phyloP scores from a whole-genome alignment of 2,329 filamentous ascomycete genomes.

The Bipolaris oryzae region DNA sequence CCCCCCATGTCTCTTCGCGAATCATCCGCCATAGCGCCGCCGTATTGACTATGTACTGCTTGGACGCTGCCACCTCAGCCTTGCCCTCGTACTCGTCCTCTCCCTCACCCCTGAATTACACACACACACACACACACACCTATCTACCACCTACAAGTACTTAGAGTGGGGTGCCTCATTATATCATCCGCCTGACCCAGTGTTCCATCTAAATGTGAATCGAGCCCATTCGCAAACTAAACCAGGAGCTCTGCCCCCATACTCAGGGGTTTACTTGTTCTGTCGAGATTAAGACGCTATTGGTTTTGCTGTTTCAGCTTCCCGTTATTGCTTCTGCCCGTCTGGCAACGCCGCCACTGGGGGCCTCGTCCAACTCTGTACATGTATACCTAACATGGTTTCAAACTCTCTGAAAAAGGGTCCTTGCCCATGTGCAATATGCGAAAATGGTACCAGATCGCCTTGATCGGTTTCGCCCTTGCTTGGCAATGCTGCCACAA shows the following conservation, averaged over 20 bases:
- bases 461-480: not conserved
- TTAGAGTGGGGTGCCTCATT: not conserved
- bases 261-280: conserved; percentile 7
- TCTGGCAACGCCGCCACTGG: not conserved
- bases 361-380: too few species aligned
- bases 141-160: not conserved
- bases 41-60: not conserved
- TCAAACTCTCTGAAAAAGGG: conserved; percentile 8
- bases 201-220: not conserved
- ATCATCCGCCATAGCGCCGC: conserved; percentile 7
- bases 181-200: not conserved
- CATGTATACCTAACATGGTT: conserved; percentile 2
- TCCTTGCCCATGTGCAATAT: conserved; percentile 8
- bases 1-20: not conserved
- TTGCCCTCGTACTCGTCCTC: not conserved
- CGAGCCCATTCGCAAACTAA: conserved; percentile 2
- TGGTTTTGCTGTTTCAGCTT: conserved; percentile 11
- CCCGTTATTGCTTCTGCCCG: conserved; percentile 8
- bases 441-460: conserved; percentile 1
- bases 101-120: conserved; percentile 5
- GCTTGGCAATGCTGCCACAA: too few species aligned
- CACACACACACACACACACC: not conserved
- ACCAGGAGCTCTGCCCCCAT: not conserved
- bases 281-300: conserved; percentile 1
- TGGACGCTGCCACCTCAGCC: not conserved